Conservation (phyloP, 75 land plant species). For the Chamaecyparis obtusa region DNA sequence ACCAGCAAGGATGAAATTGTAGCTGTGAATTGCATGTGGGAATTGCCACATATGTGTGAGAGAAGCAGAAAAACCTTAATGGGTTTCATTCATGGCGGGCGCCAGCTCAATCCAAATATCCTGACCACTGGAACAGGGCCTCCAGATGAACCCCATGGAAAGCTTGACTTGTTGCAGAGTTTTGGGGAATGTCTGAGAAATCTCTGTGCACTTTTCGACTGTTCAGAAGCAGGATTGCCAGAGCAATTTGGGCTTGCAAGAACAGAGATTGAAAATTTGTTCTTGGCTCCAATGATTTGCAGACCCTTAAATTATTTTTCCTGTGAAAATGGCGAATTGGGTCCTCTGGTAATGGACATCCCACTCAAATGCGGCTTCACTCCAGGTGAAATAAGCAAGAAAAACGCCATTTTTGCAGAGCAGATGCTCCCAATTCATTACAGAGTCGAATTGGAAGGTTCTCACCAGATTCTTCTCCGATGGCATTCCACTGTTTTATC, state of each 20-base stretch:
- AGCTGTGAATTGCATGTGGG: conserved; percentile 54
- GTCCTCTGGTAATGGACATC: not conserved
- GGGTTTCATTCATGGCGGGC: conserved; percentile 38
- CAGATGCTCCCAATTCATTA: not conserved
- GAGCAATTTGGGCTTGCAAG: conserved; percentile 29
- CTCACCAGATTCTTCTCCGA: not conserved
- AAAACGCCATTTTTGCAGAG: not conserved
- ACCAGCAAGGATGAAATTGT: conserved; percentile 42
- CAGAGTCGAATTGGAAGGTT: not conserved
- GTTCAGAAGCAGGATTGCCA: conserved; percentile 57
- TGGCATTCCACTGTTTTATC: not conserved
- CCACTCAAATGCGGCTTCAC: not conserved
- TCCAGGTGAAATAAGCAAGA: not conserved
- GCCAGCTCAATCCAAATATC: conserved; percentile 20
- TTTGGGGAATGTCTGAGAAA: conserved; percentile 50
- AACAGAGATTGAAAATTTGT: conserved; percentile 38
- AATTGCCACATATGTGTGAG: conserved; percentile 41
- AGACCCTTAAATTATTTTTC: conserved; percentile 15
- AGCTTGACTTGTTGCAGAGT: conserved; percentile 1
- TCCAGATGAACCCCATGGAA: conserved; percentile 21
- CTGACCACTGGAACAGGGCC: conserved; percentile 18
- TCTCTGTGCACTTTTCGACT: conserved; percentile 59
- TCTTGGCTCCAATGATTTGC: conserved; percentile 42
- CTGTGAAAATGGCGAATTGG: not conserved
- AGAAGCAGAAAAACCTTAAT: conserved; percentile 22